Base-by-base conservation (phyloP, 805 yeast genomes). In the Henningerozyma blattae region DNA sequence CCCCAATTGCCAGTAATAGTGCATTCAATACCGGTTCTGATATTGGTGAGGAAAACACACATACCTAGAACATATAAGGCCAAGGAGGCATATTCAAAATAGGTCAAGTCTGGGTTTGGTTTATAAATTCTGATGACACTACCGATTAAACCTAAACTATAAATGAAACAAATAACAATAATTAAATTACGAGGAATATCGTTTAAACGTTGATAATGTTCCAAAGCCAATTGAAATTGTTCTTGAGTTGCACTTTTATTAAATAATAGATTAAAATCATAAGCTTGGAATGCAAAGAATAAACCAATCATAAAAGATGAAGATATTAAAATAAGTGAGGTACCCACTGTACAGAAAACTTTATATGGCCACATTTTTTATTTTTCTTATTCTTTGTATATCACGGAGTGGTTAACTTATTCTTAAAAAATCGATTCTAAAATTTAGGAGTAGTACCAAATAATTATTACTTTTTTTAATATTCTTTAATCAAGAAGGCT, bases 41-140 rank as follows among this genome's bases (percentile, higher is more conserved):
- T 65, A 62, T 91, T 91, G 41, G 95, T 80, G 48, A 89, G 63
- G 58, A 86, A 91, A 47, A 89, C 71, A 47, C 89, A 75, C 30
- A 81, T 60, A 15, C 80, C 81, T 25, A 77, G 62, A 56, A 86
- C 77, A 53, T 70, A 71, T 37, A 83, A 68, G n/a, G 73, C 75
- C 45, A 87, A 64, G 9, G 93, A 66, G 29, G 87, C 94, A 47
- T 93, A 94, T 58, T 89, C 98, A 53, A 91, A 89, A 54, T 78
- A 70, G 56, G 80, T 77, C 48, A 82, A 69, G 32, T 89, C 93
- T 34, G 80, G 89, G 30, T 71, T 54, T n/a, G 97, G 96, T 60
- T 79, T 80, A 64, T 78, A 85, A 36, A 89, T 68, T 64, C 85
- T 85, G 52, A 81, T 68, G 43, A 78, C 64, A 37, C 76, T 64